Conservation (phyloP, 2,329 filamentous ascomycete species). For the Didymella segeticola region DNA sequence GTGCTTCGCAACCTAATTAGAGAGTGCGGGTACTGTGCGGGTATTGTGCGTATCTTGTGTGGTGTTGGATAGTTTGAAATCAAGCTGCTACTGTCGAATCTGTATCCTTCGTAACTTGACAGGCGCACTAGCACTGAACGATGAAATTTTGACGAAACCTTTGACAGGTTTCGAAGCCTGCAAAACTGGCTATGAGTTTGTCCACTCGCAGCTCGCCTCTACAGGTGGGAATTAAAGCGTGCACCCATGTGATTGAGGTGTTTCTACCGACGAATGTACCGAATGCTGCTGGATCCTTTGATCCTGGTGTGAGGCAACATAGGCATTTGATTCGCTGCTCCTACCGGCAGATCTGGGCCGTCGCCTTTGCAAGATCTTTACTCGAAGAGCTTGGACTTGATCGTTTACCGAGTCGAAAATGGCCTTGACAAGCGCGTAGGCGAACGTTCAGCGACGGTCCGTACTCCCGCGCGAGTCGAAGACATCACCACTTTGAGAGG, state of each 20-base stretch:
- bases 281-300: background rate
- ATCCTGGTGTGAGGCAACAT: background rate
- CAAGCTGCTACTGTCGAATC: too few relatives aligned
- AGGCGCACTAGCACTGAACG: too few relatives aligned
- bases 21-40: too few relatives aligned
- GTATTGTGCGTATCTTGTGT: background rate
- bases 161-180: too few relatives aligned
- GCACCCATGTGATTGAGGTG: background rate
- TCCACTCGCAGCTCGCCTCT: too few relatives aligned
- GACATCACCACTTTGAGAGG: conserved; percentile 7
- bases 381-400: conserved; percentile 5
- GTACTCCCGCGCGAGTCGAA: conserved; percentile 15
- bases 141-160: too few relatives aligned
- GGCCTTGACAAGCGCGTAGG: background rate
- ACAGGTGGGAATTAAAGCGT: background rate
- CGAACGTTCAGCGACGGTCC: conserved; percentile 19
- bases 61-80: too few relatives aligned
- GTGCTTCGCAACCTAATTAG: too few relatives aligned
- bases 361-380: conserved; percentile 17
- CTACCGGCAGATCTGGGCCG: conserved; percentile 18
- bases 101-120: too few relatives aligned
- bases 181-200: too few relatives aligned
- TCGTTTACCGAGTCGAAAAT: background rate
- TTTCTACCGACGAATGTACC: background rate
- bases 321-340: background rate